Evolutionary conservation across 768 basidiomycete genomes (phyloP), one percentile per base, ranked within the genome.

Genomic region (Pisolithus microcarpus): DNA sequence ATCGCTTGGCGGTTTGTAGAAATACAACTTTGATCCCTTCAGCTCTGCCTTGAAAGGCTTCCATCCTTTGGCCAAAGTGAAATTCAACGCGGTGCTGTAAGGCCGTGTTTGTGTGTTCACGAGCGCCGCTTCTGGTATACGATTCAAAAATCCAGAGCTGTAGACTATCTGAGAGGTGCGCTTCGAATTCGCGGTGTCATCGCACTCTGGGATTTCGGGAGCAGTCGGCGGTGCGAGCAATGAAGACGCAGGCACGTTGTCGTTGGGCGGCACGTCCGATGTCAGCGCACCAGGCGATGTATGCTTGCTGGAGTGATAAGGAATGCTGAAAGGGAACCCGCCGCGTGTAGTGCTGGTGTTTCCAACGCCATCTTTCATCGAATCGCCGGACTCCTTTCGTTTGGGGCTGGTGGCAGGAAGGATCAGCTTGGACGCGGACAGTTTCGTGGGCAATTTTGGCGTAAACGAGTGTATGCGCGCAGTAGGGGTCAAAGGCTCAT

Each of bases 41-140:
- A 94, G 70, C 57, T 90, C 85, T 42, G 85, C 75, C 65, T 92
- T 91, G 72, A 79, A 89, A 5, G 87, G 80, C 63, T 92, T 93
- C 91, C 91, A 94, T 0, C 81, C 81, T 57, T 90, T 90, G 0
- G 76, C 64, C 2, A 82, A 66, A 1, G 74, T 54, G 30, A 68
- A 56, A 38, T 70, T 68, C 7, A 59, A 57, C 34, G 73, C 65
- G n/a, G 67, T 58, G 38, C 49, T 62, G 46, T 67, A 67, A 3
- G 60, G 57, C 24, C 52, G 52, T 44, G 61, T 59, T 13, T 66
- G 65, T 24, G 65, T 59, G 56, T 64, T 58, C 51, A 61, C 62
- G 56, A 66, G 63, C 2, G 75, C 70, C 46, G 81, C 78, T 11
- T 78, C 76, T 15, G 68, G 62, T 31, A 84, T 70, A 26, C 85